A percentile compares a stretch with the other conserved stretches of the same genome.
Conservation (phyloP, 2,329 filamentous ascomycete genomes). For the Lecanicillium sp. region DNA sequence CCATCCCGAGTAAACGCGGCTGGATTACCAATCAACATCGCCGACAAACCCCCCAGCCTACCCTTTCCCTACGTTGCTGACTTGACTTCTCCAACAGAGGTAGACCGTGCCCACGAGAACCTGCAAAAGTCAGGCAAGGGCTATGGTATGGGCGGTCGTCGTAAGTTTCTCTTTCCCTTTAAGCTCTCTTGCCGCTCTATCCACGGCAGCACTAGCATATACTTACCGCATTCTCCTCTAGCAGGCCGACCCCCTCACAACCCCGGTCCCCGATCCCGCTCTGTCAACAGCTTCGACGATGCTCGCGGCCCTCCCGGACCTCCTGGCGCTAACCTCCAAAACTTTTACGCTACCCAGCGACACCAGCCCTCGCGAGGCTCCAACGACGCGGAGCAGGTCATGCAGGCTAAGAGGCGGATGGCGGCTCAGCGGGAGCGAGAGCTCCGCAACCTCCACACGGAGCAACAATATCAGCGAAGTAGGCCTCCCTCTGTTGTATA, state of each 20-base stretch:
- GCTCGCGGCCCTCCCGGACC: slow-evolving; percentile 60
- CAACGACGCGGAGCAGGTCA: slow-evolving; percentile 93
- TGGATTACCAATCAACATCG: too few species aligned
- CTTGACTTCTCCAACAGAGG: slow-evolving; percentile 54
- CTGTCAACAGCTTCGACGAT: slow-evolving; percentile 74
- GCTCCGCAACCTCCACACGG: slow-evolving; percentile 98
- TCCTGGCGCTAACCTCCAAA: slow-evolving; percentile 72
- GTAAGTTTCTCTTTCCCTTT: slow-evolving; percentile 78
- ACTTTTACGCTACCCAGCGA: slow-evolving; percentile 89
- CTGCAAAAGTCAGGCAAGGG: slow-evolving; percentile 94
- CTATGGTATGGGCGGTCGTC: slow-evolving; percentile 64
- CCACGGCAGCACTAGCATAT: too few species aligned
- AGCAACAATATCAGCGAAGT: slow-evolving; percentile 99
- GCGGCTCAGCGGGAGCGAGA: slow-evolving; percentile 98
- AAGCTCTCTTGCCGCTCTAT: too few species aligned
- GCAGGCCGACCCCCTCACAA: slow-evolving; percentile 62
- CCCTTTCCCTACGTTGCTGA: slow-evolving; percentile 16
- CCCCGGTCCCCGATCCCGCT: slow-evolving; percentile 66
- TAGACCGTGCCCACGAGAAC: slow-evolving; percentile 92
- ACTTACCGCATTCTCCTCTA: slow-evolving; percentile 22
- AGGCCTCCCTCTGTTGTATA: slow-evolving; percentile 72
- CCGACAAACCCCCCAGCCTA: too few species aligned
- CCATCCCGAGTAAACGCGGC: too few species aligned
- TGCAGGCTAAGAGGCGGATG: slow-evolving; percentile 99
- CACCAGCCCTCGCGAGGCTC: slow-evolving; percentile 78